Evolutionary conservation across 495 filamentous ascomycete species (phyloP), one percentile per base, ranked within the genome.

Genomic region (Parathielavia appendiculata): DNA sequence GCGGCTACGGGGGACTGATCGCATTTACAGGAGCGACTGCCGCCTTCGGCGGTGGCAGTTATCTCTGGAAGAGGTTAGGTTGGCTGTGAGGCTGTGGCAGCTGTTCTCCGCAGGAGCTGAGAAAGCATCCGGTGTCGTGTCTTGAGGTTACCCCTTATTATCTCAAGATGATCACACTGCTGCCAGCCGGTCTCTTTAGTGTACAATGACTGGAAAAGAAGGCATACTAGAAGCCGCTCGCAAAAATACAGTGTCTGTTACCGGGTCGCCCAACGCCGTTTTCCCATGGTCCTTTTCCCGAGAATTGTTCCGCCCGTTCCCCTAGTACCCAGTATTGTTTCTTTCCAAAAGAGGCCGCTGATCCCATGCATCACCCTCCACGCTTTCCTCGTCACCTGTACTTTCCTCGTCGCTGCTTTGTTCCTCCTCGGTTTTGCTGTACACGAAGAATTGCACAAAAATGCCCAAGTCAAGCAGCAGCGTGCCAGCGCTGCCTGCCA

Each of bases 401-500:
- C 58, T 63, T 19, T 23, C 65, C 39, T 69, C 70, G 16, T 63
- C 45, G 55, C 26, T 62, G 9, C 56, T 61, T 32, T 34, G 14
- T 30, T 66, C 65, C 41, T 69, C 70, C n/a, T 66, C 65, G 17
- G 48, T 62, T 48, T 66, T 66, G 34, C 73, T 78, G 65, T 97
- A 98, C 65, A 91, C 66, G 72, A 95, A 97, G 66, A 96, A 98
- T 67, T 98, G 93, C 8, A 78, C 81, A 71, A 97, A 98, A 32
- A 98, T 95, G 19, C 76, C 82, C 65, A 87, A 67, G 71, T 98
- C 93, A 61, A 97, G 70, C 43, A 90, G 62, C 59, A 98, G 70
- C 14, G 92, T 96, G 1, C 95, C 93, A 40, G 90, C 76, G 68
- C 91, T 96, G 4, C 93, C 93, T 14, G 91, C 75, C 64, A 98